Evolutionary conservation across 179 eudicot genomes (phyloP), one percentile per base, ranked within the genome.

Genomic region (Heliamphora pulchella): DNA sequence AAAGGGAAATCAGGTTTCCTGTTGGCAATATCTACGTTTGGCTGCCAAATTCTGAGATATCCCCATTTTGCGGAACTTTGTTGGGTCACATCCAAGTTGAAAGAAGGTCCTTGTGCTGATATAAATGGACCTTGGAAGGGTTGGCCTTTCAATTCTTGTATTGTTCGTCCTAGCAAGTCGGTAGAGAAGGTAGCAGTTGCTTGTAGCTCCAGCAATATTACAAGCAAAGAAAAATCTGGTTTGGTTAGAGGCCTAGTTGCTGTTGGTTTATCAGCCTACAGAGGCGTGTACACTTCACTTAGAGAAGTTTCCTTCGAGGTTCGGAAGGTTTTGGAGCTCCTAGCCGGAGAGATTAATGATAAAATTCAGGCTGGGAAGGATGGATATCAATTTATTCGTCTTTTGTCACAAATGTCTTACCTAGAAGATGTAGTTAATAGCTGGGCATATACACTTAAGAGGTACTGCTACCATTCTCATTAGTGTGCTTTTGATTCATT

Each of bases 51-150:
- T 79, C 86, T 96, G 75, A 86, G 86, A 72, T 93, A 90, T 84
- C 98, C 99, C 70, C 97, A 93, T 83, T 96, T 96, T 82, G 94
- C 99, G 39, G 99, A 96, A 80, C 94, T 96, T 74, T 96, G 99
- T 89, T 96, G 99, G 99, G 90, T 87, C 68, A 92, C 99, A 58
- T 96, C 99, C 55, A 96, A 96, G 86, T 85, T 96, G 85, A 96
- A 84, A 78, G 96, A 92, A 70, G 99, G 99, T 80, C 99, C 98
- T 47, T 85, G 81, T 85, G 88, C 93, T 17, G 90, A 89, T 79
- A 81, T 85, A 17, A 79, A 80, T 58, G 99, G 98, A 61, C 92
- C 97, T 80, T 96, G 97, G 99, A 96, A 88, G 87, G 98, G 97
- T 62, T 96, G 99, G 99, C 99, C 98, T 15, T 96, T 96, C 80